phyloP scores from a whole-genome alignment of 73 alveolate genomes.

The Paraurostyla sp. region DNA sequence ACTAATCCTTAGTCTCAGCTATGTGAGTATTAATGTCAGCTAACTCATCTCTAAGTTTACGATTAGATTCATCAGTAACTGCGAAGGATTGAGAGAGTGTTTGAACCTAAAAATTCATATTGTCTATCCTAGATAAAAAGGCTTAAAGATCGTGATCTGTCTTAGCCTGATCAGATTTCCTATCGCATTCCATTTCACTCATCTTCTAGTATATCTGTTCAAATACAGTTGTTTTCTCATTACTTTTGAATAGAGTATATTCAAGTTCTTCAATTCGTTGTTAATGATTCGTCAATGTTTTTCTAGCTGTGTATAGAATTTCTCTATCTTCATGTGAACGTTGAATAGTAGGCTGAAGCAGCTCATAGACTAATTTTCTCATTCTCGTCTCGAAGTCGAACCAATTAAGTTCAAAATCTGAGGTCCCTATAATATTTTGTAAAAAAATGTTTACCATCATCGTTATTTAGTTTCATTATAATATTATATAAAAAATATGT shows the following conservation, averaged over 20 bases:
- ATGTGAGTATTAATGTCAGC: neutral
- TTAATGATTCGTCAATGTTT: slow-evolving; percentile 36
- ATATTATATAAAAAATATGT: too few relatives aligned
- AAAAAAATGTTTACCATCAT: too few relatives aligned
- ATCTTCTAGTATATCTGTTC: slow-evolving; percentile 23
- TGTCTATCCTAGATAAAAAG: neutral
- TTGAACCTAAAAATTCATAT: neutral
- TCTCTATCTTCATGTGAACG: slow-evolving; percentile 75
- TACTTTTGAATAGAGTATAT: slow-evolving; percentile 36
- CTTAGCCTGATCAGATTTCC: slow-evolving; percentile 38
- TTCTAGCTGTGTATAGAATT: slow-evolving; percentile 55
- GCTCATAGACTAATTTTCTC: slow-evolving; percentile 74
- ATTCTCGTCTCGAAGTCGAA: slow-evolving; percentile 82
- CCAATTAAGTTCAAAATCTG: slow-evolving; percentile 76
- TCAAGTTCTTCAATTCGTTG: slow-evolving; percentile 62
- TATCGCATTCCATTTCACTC: slow-evolving; percentile 36
- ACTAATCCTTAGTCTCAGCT: slow-evolving; percentile 29
- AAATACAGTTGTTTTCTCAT: slow-evolving; percentile 32
- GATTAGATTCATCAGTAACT: neutral
- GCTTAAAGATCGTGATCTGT: slow-evolving; percentile 2
- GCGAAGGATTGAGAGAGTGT: neutral
- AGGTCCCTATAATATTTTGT: slow-evolving; percentile 8
- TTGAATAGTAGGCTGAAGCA: slow-evolving; percentile 74
- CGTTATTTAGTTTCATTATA: too few relatives aligned
- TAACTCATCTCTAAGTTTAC: slow-evolving; percentile 16